A percentile compares a stretch with the other conserved stretches of the same genome.
Conservation (phyloP, 306 rosid genomes). For the Dryas drummondii region DNA sequence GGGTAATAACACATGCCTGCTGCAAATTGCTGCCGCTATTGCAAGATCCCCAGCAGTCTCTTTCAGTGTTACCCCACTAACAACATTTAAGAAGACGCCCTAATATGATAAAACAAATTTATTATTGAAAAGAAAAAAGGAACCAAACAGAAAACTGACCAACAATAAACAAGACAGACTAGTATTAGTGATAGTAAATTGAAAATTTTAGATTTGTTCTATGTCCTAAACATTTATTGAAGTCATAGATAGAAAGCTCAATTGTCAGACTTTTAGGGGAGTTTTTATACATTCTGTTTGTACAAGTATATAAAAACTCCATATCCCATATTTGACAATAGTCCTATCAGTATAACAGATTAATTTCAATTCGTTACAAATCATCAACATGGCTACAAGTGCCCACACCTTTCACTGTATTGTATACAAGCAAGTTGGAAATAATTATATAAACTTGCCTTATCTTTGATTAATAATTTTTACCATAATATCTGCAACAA, state of each 20-base stretch:
- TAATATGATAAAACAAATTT: slow-evolving; percentile 30
- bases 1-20: slow-evolving; percentile 58
- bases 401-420: background rate
- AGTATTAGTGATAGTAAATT: background rate
- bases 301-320: background rate
- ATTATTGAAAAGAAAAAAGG: background rate
- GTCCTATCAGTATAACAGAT: background rate
- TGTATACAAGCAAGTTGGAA: background rate
- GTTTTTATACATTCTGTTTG: background rate
- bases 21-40: slow-evolving; percentile 91
- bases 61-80: slow-evolving; percentile 59
- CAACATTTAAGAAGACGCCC: slow-evolving; percentile 76
- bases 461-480: background rate
- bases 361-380: background rate
- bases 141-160: slow-evolving; percentile 8
- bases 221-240: background rate
- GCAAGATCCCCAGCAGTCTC: slow-evolving; percentile 99
- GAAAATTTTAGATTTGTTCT: background rate
- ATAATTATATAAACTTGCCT: background rate
- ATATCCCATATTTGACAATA: background rate
- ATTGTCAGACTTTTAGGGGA: too few species aligned
- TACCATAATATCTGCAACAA: background rate
- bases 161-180: background rate
- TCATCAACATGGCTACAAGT: background rate
- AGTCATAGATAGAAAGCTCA: background rate